A percentile compares a stretch with the other conserved stretches of the same genome.
These are phyloP conservation scores for Lithospermum erythrorhizon DNA, from an alignment of 257 asterid genomes.

Conservation along the genomic window DNA sequence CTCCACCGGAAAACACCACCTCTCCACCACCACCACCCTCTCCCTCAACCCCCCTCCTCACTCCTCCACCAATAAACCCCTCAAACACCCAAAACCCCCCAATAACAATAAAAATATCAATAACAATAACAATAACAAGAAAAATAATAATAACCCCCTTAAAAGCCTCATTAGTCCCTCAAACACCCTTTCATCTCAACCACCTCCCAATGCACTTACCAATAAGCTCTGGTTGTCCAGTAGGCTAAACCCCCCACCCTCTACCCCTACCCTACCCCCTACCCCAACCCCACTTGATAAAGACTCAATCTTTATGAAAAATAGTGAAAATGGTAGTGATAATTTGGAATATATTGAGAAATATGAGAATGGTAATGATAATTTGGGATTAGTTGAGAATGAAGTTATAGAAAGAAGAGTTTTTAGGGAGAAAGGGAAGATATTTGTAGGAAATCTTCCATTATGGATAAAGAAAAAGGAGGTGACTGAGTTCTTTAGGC, in stretches of 20 bases:
- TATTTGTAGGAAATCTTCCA: slow-evolving; percentile 89
- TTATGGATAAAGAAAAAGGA: slow-evolving; percentile 75
- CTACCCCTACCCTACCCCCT: slow-evolving; percentile 29
- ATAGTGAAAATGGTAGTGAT: slow-evolving; percentile 8
- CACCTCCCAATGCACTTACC: slow-evolving; percentile 32
- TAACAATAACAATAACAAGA: no score
- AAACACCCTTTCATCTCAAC: no score
- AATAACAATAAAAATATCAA: slow-evolving; percentile 13
- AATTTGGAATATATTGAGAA: no score
- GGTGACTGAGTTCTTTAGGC: slow-evolving; percentile 79
- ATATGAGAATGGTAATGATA: slow-evolving; percentile 11
- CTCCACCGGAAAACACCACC: slow-evolving; percentile 12
- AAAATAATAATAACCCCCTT: slow-evolving; percentile 42
- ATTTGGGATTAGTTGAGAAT: slow-evolving; percentile 16
- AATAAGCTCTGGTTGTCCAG: slow-evolving; percentile 78
- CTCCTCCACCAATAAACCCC: slow-evolving; percentile 23
- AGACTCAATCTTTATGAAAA: slow-evolving; percentile 17
- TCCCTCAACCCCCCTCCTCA: slow-evolving; percentile 2
- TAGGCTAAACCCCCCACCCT: slow-evolving; percentile 57
- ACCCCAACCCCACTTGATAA: slow-evolving; percentile 11
- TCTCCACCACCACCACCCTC: slow-evolving; percentile 3
- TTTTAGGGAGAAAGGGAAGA: slow-evolving; percentile 70
- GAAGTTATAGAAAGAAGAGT: slow-evolving; percentile 24
- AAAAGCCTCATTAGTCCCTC: slow-evolving; percentile 35
- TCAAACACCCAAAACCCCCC: slow-evolving; percentile 29